Base-by-base conservation (phyloP, 257 asterid species). In the Solanum etuberosum region DNA sequence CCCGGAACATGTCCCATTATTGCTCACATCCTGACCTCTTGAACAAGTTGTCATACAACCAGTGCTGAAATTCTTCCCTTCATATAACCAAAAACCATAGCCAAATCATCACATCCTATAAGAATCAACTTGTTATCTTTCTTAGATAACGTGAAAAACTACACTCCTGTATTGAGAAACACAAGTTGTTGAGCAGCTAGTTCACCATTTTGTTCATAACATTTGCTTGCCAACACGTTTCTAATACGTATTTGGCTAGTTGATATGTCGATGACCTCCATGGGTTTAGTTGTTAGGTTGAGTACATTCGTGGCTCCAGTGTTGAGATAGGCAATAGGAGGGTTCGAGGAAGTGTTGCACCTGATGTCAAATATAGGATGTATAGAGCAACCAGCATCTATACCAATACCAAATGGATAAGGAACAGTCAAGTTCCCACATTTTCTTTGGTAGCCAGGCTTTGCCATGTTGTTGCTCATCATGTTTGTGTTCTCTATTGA, bases 361-460 rank as follows among this genome's bases (percentile, higher is more conserved):
- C 37, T 86, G 29, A 90, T 46, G 31, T 76, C 83, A 4, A 86
- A 87, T 25, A 6, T 74, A 20, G 29, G 5, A 20, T 29, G 80
- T 3, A 70, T 77, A 73, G 89, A 83, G 82, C 92, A 90, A 4
- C 86, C 89, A 2, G 57, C 14, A 21, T 74, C 87, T 18, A 61
- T 20, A 38, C 89, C 92, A 6, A 89, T 23, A 8, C 91, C 91
- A 4, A 88, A 90, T 3, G 89, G 90, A 84, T 77, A 90, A 9
- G 92, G 90, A 76, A 90, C 85, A 6, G 37, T 90, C 71, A 90
- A 71, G 86, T 81, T 85, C 35, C 92, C 92, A 7, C 90, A 90
- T 37, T 86, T 77, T 12, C 65, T 23, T 51, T 16, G 61, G 61
- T 9, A 51, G 4, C 61, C 61, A 51, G 61, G 61, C 23, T 51